Conservation (phyloP, 2,329 filamentous ascomycete species). For the Pestalotiopsis sp. region DNA sequence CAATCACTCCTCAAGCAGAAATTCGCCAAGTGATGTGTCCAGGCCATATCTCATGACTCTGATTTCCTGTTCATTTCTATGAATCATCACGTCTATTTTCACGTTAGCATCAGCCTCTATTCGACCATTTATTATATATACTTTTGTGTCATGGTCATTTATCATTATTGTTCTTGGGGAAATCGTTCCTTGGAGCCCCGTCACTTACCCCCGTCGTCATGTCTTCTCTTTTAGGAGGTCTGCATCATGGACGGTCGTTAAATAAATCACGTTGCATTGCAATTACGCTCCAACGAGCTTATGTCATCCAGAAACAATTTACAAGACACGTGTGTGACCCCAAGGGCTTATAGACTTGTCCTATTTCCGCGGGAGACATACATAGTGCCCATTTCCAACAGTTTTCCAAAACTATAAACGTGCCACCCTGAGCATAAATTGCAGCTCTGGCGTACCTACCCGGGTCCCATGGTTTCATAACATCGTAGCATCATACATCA, state of each 20-base stretch:
- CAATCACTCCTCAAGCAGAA: neutral
- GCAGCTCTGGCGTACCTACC: neutral
- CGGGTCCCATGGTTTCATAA: neutral
- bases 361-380: neutral
- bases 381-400: neutral
- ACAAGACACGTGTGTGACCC: neutral
- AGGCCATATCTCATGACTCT: neutral
- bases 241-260: neutral
- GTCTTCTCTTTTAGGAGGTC: neutral
- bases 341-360: neutral
- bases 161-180: neutral
- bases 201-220: neutral
- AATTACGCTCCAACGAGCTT: neutral
- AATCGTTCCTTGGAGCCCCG: neutral
- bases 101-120: neutral
- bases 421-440: neutral
- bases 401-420: neutral
- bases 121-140: neutral
- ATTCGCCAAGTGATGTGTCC: neutral
- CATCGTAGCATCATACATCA: slow-evolving; percentile 1
- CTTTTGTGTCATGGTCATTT: neutral
- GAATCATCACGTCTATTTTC: too few species aligned
- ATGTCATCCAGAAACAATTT: neutral
- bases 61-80: neutral
- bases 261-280: neutral